Percentiles rank a stretch among this genome's conserved stretches.
These are phyloP conservation scores for Cytospora schulzeri DNA, from an alignment of 2,329 filamentous ascomycete genomes.

Conservation along the genomic window DNA sequence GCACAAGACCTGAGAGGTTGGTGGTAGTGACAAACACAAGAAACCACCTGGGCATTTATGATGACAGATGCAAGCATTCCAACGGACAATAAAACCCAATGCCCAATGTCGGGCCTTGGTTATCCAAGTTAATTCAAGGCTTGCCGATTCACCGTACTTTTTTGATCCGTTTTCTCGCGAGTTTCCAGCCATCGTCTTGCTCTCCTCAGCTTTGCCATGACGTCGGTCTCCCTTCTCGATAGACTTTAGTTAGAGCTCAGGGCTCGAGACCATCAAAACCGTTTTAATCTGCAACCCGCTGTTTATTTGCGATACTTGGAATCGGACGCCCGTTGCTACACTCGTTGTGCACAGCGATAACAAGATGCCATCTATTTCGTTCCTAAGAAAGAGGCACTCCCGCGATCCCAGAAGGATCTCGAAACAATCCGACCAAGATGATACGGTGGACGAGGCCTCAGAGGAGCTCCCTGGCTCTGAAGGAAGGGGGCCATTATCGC, in stretches of 20 bases:
- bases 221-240: slow-evolving; percentile 9
- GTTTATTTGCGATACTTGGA: neutral
- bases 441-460: neutral
- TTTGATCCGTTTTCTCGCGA: neutral
- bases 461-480: neutral
- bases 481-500: neutral
- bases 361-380: slow-evolving; percentile 17
- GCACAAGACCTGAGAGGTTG: slow-evolving; percentile 7
- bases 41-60: neutral
- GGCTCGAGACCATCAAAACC: neutral
- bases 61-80: slow-evolving; percentile 5
- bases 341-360: neutral
- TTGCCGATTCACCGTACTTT: neutral
- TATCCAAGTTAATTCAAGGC: neutral
- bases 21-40: neutral
- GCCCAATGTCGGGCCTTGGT: neutral
- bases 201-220: neutral
- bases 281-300: neutral
- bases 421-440: neutral
- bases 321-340: neutral
- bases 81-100: neutral
- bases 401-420: slow-evolving; percentile 10
- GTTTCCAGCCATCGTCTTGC: neutral
- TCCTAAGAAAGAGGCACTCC: slow-evolving; percentile 13
- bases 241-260: neutral